Evolutionary conservation across 1,284 basidiomycete species (phyloP), one percentile per base, ranked within the genome.

Genomic region (Ceratobasidium sp.): DNA sequence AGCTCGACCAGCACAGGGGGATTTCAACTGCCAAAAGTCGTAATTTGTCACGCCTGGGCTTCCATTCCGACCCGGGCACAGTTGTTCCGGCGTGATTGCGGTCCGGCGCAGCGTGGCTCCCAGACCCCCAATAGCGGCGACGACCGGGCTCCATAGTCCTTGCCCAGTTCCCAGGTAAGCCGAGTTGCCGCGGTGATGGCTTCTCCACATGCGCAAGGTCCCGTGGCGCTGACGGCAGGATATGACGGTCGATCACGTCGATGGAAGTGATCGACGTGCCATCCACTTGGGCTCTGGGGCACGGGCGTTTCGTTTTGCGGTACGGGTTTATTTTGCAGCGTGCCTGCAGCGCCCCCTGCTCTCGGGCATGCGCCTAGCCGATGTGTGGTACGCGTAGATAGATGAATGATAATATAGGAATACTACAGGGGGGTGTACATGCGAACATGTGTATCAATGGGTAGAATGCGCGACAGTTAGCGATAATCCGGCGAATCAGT

Each of bases 311-410:
- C 58, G 7, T 6, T 60, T 60, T 33, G 39, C 39, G 28, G 28
- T 33, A 20, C 28, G 23, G 58, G 12, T n/a, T 13, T 23, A 13
- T 56, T 56, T n/a, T 56, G 55, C 26, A 56, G 55, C 15, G 28
- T 33, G 58, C 9, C 39, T 84, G 95, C 91, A 33, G 33, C 33
- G 33, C 33, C 33, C 33, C 33, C 33, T 33, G 33, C 33, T 33
- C 33, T 33, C 33, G 33, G 33, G 33, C 33, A 33, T 33, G 33
- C 33, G 33, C 33, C 33, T 33, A 33, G 33, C 33, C 33, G 33
- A 33, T 33, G 33, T 33, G 33, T 33, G 33, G 33, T 33, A 33
- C 33, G 33, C 33, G 33, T 33, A 33, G 33, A 33, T 33, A 33
- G 33, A 33, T 33, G 33, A 33, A 33, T 33, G 33, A 33, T 33